These are phyloP conservation scores for Pilasporangium apinafurcum DNA, from an alignment of 352 stramenopile genomes.

Conservation along the genomic window DNA sequence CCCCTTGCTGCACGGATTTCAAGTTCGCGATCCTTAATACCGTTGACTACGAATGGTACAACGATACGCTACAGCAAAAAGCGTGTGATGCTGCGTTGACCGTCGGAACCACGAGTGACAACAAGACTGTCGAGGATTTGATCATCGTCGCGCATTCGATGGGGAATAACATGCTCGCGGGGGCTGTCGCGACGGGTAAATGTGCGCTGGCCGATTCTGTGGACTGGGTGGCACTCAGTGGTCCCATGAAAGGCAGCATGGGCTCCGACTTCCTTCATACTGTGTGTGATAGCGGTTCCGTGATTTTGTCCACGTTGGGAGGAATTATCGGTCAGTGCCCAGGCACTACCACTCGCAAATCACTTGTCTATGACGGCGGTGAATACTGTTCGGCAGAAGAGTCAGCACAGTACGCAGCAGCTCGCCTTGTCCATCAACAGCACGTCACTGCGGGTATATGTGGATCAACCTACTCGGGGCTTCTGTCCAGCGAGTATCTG, in stretches of 20 bases:
- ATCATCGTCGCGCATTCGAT: conserved; percentile 56
- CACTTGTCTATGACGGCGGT: conserved; percentile 32
- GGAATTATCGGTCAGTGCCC: conserved; percentile 35
- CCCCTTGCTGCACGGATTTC: conserved; percentile 44
- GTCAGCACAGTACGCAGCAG: conserved; percentile 20
- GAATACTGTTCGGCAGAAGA: conserved; percentile 15
- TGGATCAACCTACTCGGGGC: conserved; percentile 23
- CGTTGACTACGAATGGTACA: conserved; percentile 28
- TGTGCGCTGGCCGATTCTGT: conserved; percentile 28
- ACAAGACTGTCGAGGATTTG: conserved; percentile 28
- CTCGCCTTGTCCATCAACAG: conserved; percentile 19
- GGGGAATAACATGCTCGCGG: conserved; percentile 42
- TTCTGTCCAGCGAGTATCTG: conserved; percentile 29
- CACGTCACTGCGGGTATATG: conserved; percentile 34
- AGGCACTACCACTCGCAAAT: conserved; percentile 15
- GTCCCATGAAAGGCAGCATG: conserved; percentile 43
- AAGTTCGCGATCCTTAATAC: conserved; percentile 47
- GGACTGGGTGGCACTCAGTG: conserved; percentile 28
- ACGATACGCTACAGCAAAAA: conserved; percentile 23
- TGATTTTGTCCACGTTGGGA: conserved; percentile 15
- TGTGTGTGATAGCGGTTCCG: conserved; percentile 17
- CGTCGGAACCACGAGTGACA: conserved; percentile 11
- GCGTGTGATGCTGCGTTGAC: conserved; percentile 24
- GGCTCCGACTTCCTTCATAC: conserved; percentile 32
- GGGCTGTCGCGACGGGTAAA: conserved; percentile 30